Percentiles rank a stretch among this genome's conserved stretches.
Conservation (phyloP, 352 stramenopile genomes). For the Pythium dissotocum region DNA sequence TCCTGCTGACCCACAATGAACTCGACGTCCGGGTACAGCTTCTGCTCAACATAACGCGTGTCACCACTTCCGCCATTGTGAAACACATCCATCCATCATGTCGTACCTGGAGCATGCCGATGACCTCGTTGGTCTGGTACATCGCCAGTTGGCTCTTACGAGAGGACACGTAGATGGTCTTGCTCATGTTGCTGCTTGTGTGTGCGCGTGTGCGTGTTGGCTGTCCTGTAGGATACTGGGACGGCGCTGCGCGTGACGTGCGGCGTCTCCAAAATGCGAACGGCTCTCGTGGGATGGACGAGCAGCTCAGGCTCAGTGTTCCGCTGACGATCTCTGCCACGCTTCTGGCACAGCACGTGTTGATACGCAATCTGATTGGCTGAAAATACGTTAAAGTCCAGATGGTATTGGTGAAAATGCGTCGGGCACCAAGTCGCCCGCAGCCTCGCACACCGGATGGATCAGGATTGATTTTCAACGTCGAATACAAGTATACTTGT, state of each 20-base stretch:
- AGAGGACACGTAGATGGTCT: constrained; percentile 81
- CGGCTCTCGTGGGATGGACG: neutral
- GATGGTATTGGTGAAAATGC: constrained; percentile 7
- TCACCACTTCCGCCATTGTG: neutral
- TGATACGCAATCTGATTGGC: neutral
- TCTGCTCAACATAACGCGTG: constrained; percentile 24
- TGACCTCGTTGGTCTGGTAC: constrained; percentile 86
- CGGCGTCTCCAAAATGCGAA: neutral
- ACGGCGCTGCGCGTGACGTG: neutral
- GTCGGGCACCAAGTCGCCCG: neutral
- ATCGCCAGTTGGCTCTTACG: constrained; percentile 89
- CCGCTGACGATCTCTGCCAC: constrained; percentile 3
- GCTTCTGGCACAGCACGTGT: neutral
- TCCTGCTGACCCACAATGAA: constrained; percentile 84
- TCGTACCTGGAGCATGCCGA: constrained; percentile 66
- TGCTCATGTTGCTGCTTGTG: constrained; percentile 24
- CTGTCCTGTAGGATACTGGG: neutral
- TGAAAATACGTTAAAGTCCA: neutral
- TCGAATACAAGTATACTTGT: no score
- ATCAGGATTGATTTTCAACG: constrained; percentile 3
- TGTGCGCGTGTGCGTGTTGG: neutral
- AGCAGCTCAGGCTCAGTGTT: neutral
- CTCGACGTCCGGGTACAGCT: constrained; percentile 55
- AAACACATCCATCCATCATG: neutral
- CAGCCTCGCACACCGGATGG: constrained; percentile 3